Percentiles rank a stretch among this genome's conserved stretches.
phyloP scores from a whole-genome alignment of 257 asterid genomes.

The Linaria vulgaris region DNA sequence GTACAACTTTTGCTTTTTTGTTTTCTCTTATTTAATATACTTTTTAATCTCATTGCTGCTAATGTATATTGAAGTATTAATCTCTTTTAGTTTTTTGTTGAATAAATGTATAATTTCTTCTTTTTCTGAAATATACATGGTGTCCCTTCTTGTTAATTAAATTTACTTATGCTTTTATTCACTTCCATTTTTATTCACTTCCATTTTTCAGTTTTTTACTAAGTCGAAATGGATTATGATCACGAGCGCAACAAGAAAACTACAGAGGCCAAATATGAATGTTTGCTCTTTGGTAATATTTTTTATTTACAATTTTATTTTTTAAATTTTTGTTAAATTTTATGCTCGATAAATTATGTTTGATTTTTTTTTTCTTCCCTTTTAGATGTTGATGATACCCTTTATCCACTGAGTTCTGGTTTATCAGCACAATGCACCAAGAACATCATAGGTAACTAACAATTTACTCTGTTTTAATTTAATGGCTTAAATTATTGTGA shows the following conservation, averaged over 20 bases:
- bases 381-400: constrained; percentile 92
- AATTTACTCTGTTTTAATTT: no score
- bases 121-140: no score
- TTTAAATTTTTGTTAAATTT: no score
- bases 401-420: constrained; percentile 85
- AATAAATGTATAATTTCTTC: no score
- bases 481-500: no score
- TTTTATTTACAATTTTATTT: background rate
- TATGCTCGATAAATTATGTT: no score
- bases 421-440: constrained; percentile 64
- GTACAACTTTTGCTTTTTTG: no score
- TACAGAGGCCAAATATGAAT: constrained; percentile 55
- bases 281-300: constrained; percentile 77
- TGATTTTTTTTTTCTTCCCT: constrained; percentile 18
- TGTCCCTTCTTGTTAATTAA: background rate
- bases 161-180: background rate
- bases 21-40: no score
- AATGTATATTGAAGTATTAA: no score
- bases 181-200: no score
- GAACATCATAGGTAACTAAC: constrained; percentile 65
- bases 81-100: no score
- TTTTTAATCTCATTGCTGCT: no score
- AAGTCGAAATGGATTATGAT: constrained; percentile 50
- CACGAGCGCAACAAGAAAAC: constrained; percentile 38
- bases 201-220: constrained; percentile 20